Conservation (phyloP, 225 moss, liverwort and hornwort species). For the Polytrichum formosum region DNA sequence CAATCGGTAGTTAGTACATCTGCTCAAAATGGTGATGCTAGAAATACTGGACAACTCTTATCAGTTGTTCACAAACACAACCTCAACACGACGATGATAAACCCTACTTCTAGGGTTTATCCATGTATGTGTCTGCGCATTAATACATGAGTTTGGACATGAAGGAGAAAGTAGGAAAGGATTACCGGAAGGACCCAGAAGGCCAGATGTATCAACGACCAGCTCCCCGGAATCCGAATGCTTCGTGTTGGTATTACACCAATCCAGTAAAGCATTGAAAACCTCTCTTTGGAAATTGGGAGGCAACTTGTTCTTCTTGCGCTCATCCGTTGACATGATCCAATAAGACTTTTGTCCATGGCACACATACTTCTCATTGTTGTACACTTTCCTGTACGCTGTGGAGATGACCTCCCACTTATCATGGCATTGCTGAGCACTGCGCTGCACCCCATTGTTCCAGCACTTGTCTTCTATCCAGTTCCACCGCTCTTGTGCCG, state of each 20-base stretch:
- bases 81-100: not conserved
- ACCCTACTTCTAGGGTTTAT: not conserved
- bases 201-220: slow-evolving; percentile 59
- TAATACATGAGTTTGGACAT: not conserved
- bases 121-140: too few relatives aligned
- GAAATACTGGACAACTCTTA: too few relatives aligned
- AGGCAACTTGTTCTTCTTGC: slow-evolving; percentile 63
- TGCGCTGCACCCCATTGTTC: slow-evolving; percentile 53
- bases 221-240: slow-evolving; percentile 65
- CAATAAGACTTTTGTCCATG: slow-evolving; percentile 66
- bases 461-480: slow-evolving; percentile 85
- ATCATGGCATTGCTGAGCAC: slow-evolving; percentile 81
- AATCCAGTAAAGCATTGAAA: slow-evolving; percentile 61
- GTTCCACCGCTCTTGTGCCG: slow-evolving; percentile 73
- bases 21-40: too few relatives aligned
- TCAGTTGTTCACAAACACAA: not conserved
- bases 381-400: slow-evolving; percentile 69
- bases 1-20: too few relatives aligned
- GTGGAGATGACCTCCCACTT: slow-evolving; percentile 81
- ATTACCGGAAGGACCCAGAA: slow-evolving; percentile 32
- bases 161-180: not conserved
- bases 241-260: slow-evolving; percentile 66
- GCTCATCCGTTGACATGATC: slow-evolving; percentile 69
- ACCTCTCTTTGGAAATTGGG: slow-evolving; percentile 71
- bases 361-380: slow-evolving; percentile 56